Evolutionary conservation across 2,329 filamentous ascomycete species (phyloP).

Genomic region (Ophiostoma quercus): DNA sequence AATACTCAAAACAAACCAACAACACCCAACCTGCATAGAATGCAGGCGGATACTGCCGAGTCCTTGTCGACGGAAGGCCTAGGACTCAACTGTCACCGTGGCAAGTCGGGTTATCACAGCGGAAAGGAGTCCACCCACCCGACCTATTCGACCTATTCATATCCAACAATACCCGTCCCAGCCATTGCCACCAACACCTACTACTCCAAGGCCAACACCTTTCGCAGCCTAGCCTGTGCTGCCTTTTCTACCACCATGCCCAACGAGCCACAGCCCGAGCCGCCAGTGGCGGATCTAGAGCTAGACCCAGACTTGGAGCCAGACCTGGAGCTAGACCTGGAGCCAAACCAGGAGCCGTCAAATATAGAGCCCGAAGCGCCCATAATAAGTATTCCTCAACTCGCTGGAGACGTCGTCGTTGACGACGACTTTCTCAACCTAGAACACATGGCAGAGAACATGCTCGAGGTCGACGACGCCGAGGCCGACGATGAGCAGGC

Average conservation of each 20-base stretch:
- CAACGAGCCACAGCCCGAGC: background rate
- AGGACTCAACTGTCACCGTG: background rate
- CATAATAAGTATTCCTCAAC: background rate
- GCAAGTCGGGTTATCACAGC: background rate
- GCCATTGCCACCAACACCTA: background rate
- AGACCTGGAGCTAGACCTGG: background rate
- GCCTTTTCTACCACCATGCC: background rate
- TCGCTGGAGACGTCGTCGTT: background rate
- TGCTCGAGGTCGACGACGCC: slow-evolving; percentile 29
- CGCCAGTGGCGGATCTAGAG: background rate
- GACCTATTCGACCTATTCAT: background rate
- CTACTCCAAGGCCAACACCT: background rate
- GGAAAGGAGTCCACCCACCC: background rate
- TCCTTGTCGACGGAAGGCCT: background rate
- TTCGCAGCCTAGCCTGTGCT: background rate
- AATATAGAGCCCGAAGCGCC: background rate
- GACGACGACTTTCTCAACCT: background rate
- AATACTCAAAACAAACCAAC: background rate
- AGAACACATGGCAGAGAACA: slow-evolving; percentile 8
- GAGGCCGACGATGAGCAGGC: slow-evolving; percentile 28
- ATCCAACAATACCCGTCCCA: background rate
- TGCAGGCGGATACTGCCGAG: background rate
- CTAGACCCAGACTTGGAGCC: background rate
- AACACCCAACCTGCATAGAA: background rate
- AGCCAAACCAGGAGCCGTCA: background rate